Evolutionary conservation across 2,329 filamentous ascomycete species (phyloP), one percentile per base, ranked within the genome.

Genomic region (Magnaporthales sp.): DNA sequence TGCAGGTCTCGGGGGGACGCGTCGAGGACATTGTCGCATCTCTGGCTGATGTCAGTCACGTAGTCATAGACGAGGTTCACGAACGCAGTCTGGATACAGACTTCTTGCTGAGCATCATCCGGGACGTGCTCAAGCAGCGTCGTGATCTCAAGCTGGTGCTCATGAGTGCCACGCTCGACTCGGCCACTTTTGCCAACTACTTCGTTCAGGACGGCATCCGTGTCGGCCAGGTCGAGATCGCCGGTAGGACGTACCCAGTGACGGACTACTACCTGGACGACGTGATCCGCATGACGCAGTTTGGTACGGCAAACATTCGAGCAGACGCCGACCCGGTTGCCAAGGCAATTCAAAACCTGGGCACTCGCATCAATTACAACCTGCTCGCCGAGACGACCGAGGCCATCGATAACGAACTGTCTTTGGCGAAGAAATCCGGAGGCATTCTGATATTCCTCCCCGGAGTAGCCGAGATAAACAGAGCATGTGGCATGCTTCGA

Each of bases 101-200:
- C 75, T 97, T 99, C 74, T 81, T 98, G 10, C 83, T 99, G 65
- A 93, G 93, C 60, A 84, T 99, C 64, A 81, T 99, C 38, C 87
- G 92, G 66, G 91, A 97, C 74, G 91, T 97, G 7, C 78, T 97
- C 70, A 85, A 84, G 67, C 82, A 83, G 70, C 85, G 91, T 61
- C 89, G 88, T 72, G 91, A 96, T 69, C 84, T 98, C 51, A 97
- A 94, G 76, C 84, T 98, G 56, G 88, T 99, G 13, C 82, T 99
- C 46, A 99, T 99, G 95, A 97, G 92, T 77, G 94, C 94, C 1
- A 99, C 94, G 0, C 86, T 98, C 3, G 93, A 99, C 77, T 93
- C 94, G 1, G 85, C 88, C 0, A 88, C 93, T 0, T 98, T 98
- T 76, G 88, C 88, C 70, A 80, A 87, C 67, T 98, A 98, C 77